Conservation (phyloP, 1,284 basidiomycete species). For the Athelia psychrophila region DNA sequence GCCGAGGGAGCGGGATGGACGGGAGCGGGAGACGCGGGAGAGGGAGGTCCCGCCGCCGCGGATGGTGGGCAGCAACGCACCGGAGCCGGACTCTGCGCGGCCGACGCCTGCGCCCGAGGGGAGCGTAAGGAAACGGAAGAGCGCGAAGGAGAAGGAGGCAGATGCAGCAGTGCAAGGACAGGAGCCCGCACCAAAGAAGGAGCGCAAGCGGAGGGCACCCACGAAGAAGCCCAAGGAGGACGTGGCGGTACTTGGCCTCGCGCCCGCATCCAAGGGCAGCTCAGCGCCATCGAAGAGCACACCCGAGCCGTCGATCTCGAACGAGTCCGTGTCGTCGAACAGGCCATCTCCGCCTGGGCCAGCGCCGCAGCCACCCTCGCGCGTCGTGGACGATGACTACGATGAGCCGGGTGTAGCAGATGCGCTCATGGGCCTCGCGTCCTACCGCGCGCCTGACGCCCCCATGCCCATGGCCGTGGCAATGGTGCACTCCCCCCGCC, state of each 20-base stretch:
- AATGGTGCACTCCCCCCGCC: constrained; percentile 45
- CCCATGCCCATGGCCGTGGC: constrained; percentile 53
- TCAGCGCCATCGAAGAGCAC: constrained; percentile 35
- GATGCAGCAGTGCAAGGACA: constrained; percentile 23
- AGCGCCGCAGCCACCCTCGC: constrained; percentile 53
- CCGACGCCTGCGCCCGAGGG: constrained; percentile 29
- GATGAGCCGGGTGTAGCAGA: constrained; percentile 73
- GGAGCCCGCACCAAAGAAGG: constrained; percentile 35
- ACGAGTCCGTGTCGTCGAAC: constrained; percentile 57
- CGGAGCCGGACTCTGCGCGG: constrained; percentile 41
- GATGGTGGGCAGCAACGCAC: constrained; percentile 18
- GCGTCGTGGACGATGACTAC: constrained; percentile 79
- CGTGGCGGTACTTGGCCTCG: constrained; percentile 21
- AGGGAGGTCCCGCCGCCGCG: constrained; percentile 29
- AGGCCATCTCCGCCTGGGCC: constrained; percentile 69
- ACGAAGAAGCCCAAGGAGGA: constrained; percentile 35
- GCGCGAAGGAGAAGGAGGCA: constrained; percentile 38
- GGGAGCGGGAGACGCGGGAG: too few relatives aligned
- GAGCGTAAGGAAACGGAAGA: constrained; percentile 23
- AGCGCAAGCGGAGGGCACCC: constrained; percentile 35
- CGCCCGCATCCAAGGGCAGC: constrained; percentile 13
- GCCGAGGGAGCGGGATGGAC: constrained; percentile 12
- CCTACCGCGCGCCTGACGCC: constrained; percentile 28
- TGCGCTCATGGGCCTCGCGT: constrained; percentile 60
- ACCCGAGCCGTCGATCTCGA: constrained; percentile 60